Evolutionary conservation across 176 grass and related monocot genomes (phyloP).

Genomic region (Otatea glauca): DNA sequence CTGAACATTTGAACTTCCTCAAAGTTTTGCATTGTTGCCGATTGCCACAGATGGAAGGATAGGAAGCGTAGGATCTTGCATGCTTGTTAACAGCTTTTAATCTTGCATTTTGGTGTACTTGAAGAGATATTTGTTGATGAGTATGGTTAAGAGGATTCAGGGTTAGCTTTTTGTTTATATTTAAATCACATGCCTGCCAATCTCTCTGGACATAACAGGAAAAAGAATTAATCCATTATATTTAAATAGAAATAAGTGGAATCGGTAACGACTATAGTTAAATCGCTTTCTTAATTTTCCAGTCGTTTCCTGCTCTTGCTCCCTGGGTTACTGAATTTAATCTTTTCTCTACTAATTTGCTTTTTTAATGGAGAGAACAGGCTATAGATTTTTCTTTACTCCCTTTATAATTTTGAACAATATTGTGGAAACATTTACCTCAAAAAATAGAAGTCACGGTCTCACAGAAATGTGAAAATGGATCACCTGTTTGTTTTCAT

Average conservation of each 20-base stretch:
- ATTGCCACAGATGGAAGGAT: background rate
- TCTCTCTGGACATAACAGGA: background rate
- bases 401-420: background rate
- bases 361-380: slow-evolving; percentile 24
- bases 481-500: slow-evolving; percentile 2
- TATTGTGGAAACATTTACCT: background rate
- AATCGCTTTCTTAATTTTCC: background rate
- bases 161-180: background rate
- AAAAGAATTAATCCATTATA: background rate
- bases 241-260: slow-evolving; percentile 1
- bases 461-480: background rate
- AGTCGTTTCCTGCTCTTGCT: background rate
- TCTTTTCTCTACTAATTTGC: background rate
- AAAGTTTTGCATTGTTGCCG: background rate
- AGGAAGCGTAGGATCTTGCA: background rate
- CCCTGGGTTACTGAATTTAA: background rate
- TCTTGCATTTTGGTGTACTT: background rate
- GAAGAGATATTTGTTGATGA: slow-evolving; percentile 9
- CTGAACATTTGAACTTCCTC: background rate
- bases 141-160: background rate
- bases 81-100: background rate
- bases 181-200: background rate
- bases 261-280: background rate
- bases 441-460: background rate
- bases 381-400: background rate